Evolutionary conservation across 2,329 filamentous ascomycete genomes (phyloP).

Genomic region (Saccharata proteae): DNA sequence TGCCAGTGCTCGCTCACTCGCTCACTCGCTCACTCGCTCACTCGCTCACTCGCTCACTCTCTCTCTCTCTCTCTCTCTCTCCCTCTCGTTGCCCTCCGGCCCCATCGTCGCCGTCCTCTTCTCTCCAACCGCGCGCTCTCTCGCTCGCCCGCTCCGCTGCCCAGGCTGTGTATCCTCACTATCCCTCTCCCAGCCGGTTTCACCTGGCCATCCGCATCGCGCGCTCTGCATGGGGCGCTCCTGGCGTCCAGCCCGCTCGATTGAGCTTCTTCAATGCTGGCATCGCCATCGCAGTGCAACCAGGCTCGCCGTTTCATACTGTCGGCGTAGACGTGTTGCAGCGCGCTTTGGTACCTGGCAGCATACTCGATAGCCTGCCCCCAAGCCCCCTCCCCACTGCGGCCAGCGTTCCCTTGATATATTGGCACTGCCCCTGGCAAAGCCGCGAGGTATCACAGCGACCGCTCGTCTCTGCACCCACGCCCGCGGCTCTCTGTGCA

Average conservation of each 20-base stretch:
- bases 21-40: too few relatives aligned
- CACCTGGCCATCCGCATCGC: slow-evolving; percentile 23
- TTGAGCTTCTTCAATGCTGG: slow-evolving; percentile 18
- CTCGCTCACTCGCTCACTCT: too few relatives aligned
- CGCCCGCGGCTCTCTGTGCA: slow-evolving; percentile 20
- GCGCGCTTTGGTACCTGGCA: slow-evolving; percentile 28
- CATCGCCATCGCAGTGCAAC: slow-evolving; percentile 19
- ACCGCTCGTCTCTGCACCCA: slow-evolving; percentile 24
- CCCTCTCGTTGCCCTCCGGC: not conserved
- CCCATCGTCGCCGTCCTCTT: not conserved
- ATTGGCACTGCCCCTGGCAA: slow-evolving; percentile 25
- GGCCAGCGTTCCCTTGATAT: slow-evolving; percentile 27
- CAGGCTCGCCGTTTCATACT: slow-evolving; percentile 24
- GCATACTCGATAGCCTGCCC: slow-evolving; percentile 18
- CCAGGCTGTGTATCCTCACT: slow-evolving; percentile 21
- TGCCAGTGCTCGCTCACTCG: too few relatives aligned
- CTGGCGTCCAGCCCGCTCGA: slow-evolving; percentile 24
- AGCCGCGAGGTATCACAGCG: slow-evolving; percentile 21
- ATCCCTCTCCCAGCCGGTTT: slow-evolving; percentile 19
- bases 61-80: not conserved
- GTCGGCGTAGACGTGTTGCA: slow-evolving; percentile 25
- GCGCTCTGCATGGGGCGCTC: slow-evolving; percentile 25
- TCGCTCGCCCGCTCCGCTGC: not conserved
- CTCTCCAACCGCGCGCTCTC: slow-evolving; percentile 10
- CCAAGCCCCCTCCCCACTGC: slow-evolving; percentile 21